These are phyloP conservation scores for Kwoniella sp. DNA, from an alignment of 768 basidiomycete genomes.

Conservation along the genomic window DNA sequence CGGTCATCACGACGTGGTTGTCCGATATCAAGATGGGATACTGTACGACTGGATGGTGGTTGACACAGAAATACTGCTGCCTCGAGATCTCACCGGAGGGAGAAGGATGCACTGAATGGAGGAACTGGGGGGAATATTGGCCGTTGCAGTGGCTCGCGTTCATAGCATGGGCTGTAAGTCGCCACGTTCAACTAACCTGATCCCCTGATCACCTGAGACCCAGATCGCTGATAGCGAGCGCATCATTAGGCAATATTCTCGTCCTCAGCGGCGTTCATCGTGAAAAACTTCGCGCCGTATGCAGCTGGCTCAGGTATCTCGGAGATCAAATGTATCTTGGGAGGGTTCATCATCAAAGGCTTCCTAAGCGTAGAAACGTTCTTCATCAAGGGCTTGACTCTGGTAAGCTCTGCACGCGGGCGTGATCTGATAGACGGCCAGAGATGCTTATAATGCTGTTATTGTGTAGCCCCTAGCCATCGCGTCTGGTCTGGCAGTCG, in stretches of 20 bases:
- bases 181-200: too few species aligned
- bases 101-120: constrained; percentile 85
- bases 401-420: constrained; percentile 68
- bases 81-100: constrained; percentile 82
- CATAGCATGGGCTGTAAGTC: constrained; percentile 80
- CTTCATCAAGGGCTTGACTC: constrained; percentile 86
- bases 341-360: constrained; percentile 95
- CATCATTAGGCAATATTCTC: constrained; percentile 82
- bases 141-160: constrained; percentile 75
- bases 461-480: constrained; percentile 81
- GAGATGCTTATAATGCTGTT: too few species aligned
- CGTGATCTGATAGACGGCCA: too few species aligned
- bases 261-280: constrained; percentile 83
- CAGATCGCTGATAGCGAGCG: too few species aligned
- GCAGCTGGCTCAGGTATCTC: constrained; percentile 98
- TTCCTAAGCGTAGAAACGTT: constrained; percentile 88
- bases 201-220: too few species aligned
- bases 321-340: constrained; percentile 96
- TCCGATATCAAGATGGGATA: constrained; percentile 98
- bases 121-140: constrained; percentile 76
- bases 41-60: constrained; percentile 95
- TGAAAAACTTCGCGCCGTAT: constrained; percentile 83
- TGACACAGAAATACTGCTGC: constrained; percentile 97
- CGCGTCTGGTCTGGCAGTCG: constrained; percentile 93
- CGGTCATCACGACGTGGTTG: constrained; percentile 94